Conservation (phyloP, 345 rosid species). For the Euphorbia lathyris region DNA sequence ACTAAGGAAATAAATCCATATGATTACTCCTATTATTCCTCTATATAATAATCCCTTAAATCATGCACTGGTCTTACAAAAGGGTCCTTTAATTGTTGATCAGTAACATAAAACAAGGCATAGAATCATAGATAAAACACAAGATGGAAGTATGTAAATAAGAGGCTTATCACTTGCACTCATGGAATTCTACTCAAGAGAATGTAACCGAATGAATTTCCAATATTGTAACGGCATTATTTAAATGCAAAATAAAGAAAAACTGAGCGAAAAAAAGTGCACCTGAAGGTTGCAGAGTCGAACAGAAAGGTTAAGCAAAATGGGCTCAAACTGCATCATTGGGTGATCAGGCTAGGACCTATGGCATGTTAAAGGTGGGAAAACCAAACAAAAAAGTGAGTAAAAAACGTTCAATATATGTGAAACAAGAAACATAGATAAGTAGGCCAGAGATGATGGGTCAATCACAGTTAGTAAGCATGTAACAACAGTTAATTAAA, state of each 20-base stretch:
- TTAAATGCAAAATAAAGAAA: constrained; percentile 5
- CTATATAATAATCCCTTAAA: no score
- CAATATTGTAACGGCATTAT: not conserved
- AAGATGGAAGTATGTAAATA: no score
- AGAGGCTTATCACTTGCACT: not conserved
- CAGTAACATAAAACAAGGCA: no score
- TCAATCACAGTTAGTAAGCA: constrained; percentile 65
- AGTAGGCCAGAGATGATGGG: constrained; percentile 14
- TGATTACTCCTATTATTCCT: no score
- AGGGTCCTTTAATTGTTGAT: no score
- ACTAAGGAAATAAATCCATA: no score
- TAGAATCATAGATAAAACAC: no score
- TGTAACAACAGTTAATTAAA: constrained; percentile 88
- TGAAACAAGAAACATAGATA: constrained; percentile 3
- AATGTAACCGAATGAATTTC: not conserved
- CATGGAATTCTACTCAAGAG: constrained; percentile 1
- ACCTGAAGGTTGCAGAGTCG: constrained; percentile 95
- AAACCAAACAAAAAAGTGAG: not conserved
- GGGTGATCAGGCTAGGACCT: constrained; percentile 80
- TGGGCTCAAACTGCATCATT: constrained; percentile 84
- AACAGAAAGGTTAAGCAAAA: constrained; percentile 71
- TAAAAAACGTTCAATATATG: not conserved
- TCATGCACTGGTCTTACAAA: no score
- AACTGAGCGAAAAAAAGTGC: constrained; percentile 5
- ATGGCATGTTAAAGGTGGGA: constrained; percentile 16